Percentiles rank a stretch among this genome's conserved stretches.
These are phyloP conservation scores for Musa acuminata DNA, from an alignment of 176 grass and related monocot genomes.

Conservation along the genomic window DNA sequence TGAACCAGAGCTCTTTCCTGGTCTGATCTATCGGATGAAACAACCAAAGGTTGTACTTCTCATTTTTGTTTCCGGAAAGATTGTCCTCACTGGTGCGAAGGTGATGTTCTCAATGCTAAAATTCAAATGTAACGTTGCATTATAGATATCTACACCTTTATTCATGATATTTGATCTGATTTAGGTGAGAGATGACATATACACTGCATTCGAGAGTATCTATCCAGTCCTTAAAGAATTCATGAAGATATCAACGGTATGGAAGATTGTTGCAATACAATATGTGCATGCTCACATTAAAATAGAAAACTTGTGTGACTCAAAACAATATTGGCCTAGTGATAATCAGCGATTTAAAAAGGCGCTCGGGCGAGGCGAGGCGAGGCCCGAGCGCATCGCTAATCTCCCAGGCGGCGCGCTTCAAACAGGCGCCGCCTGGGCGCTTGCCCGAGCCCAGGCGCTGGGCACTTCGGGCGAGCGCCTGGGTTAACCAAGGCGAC, in stretches of 20 bases:
- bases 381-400: no score
- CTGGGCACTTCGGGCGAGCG: no score
- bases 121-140: not conserved
- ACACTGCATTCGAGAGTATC: conserved; percentile 87
- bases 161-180: conserved; percentile 2
- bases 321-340: no score
- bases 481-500: no score
- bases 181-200: conserved; percentile 90
- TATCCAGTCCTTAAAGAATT: conserved; percentile 81
- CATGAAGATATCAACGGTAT: conserved; percentile 89
- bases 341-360: no score
- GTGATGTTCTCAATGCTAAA: conserved; percentile 20
- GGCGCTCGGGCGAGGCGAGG: no score
- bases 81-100: conserved; percentile 91
- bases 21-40: conserved; percentile 86
- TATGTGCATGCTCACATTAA: no score
- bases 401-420: no score
- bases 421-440: no score
- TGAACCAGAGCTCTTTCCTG: conserved; percentile 85
- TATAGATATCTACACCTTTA: not conserved
- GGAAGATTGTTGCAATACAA: not conserved
- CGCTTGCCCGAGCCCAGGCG: no score
- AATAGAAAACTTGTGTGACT: no score
- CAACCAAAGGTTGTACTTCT: conserved; percentile 87
- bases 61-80: conserved; percentile 96